Evolutionary conservation across 495 filamentous ascomycete species (phyloP).

Genomic region (Thozetella sp.): DNA sequence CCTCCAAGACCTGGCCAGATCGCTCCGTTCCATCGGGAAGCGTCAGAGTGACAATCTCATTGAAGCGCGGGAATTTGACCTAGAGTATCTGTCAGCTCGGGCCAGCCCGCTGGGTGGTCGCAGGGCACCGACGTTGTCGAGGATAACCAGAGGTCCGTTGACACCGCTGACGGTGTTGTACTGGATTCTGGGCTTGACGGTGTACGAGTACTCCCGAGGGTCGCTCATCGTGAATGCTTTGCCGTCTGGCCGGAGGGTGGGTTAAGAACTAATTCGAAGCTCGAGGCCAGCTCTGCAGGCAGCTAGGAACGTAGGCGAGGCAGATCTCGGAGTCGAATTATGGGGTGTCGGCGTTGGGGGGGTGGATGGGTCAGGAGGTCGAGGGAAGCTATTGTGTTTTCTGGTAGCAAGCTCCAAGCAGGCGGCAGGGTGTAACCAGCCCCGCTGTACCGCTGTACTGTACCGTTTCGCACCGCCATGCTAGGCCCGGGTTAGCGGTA

Average conservation of each 20-base stretch:
- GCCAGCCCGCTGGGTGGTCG: neutral
- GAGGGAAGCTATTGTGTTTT: constrained; percentile 20
- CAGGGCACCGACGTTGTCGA: constrained; percentile 77
- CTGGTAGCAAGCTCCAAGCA: constrained; percentile 22
- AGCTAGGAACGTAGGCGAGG: constrained; percentile 4
- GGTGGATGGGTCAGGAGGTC: constrained; percentile 8
- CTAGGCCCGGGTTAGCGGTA: neutral
- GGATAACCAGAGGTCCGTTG: constrained; percentile 95
- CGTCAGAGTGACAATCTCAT: constrained; percentile 96
- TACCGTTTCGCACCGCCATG: too few species aligned
- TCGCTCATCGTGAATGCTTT: constrained; percentile 60
- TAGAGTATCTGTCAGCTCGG: constrained; percentile 40
- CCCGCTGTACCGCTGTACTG: neutral
- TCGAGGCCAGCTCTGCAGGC: constrained; percentile 17
- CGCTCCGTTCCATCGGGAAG: constrained; percentile 93
- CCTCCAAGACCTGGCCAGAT: constrained; percentile 95
- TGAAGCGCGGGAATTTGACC: constrained; percentile 97
- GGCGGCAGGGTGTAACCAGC: neutral
- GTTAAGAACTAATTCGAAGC: constrained; percentile 7
- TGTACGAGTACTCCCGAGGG: constrained; percentile 73
- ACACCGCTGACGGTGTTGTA: constrained; percentile 99
- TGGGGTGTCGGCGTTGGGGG: constrained; percentile 8
- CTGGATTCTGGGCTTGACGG: constrained; percentile 79
- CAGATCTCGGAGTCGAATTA: constrained; percentile 7
- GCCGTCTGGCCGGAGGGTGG: neutral